Evolutionary conservation across 805 yeast species (phyloP), one percentile per base, ranked within the genome.

Genomic region (Candida peoriensis): DNA sequence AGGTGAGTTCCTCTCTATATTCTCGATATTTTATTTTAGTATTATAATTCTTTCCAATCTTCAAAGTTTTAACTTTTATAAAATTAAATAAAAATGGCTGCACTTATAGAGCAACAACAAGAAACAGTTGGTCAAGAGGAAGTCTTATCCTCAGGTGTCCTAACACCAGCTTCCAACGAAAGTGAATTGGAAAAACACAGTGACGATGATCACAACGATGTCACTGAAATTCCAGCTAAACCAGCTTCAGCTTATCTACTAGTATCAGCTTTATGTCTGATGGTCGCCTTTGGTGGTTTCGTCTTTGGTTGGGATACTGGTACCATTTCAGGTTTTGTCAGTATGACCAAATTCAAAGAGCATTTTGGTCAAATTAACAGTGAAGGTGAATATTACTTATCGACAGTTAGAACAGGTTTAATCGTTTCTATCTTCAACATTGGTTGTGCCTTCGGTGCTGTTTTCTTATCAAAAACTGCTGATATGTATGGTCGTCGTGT

Each of bases 241-340:
- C 60, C 64, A 15, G 50, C 51, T 17, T 45, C 52, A 11, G 62
- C 54, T 11, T 55, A 55, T 33, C 17, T 32, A 18, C 20, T 27
- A 20, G 33, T 19, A 14, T 28, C 29, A 19, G 28, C 28, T 19
- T 25, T 55, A 19, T 61, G 66, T 54, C 26, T 54, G n/a, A 50
- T 60, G 58, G 74, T 81, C 44, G 83, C 86, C 21, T 81, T 81
- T 43, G 87, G 86, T 63, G 89, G 88, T 30, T 81, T 76, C 54
- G 79, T 80, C 29, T 81, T 78, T 49, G 89, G 89, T 44, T 81
- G 82, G 74, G 89, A 81, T 64, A 79, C 87, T 28, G 88, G 88
- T 68, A 80, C 88, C 43, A 78, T 81, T 54, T 76, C 84, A 15
- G 87, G 87, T 42, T 78, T 81, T 48, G 80, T 78, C 33, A 73